Conservation (phyloP, 2,329 filamentous ascomycete genomes). For the Cladophialophora carrionii region DNA sequence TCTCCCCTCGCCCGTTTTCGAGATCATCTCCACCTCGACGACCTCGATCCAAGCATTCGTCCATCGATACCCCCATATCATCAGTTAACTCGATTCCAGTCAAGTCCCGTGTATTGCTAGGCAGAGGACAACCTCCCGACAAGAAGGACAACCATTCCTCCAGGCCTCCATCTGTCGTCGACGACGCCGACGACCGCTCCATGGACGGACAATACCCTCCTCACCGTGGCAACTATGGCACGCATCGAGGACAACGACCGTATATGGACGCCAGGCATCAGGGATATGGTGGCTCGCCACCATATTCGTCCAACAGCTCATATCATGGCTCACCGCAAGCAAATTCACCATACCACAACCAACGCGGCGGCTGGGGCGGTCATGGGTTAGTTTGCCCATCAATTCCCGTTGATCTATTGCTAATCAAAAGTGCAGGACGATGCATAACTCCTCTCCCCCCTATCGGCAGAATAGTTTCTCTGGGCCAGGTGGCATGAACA, state of each 20-base stretch:
- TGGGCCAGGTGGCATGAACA: constrained; percentile 52
- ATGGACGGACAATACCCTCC: constrained; percentile 42
- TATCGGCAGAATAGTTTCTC: constrained; percentile 62
- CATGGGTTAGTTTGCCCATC: constrained; percentile 52
- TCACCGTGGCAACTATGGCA: constrained; percentile 42
- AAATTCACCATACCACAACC: constrained; percentile 62
- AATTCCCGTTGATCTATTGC: constrained; percentile 32
- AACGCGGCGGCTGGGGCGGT: constrained; percentile 59
- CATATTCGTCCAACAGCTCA: constrained; percentile 56
- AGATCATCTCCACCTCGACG: constrained; percentile 29
- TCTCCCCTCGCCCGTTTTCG: constrained; percentile 22
- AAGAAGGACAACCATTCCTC: constrained; percentile 20
- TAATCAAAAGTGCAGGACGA: constrained; percentile 44
- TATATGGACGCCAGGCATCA: constrained; percentile 51
- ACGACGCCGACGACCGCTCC: constrained; percentile 40
- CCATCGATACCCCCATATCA: constrained; percentile 23
- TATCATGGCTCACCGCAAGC: constrained; percentile 65
- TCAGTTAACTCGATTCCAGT: constrained; percentile 24
- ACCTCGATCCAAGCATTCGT: constrained; percentile 20
- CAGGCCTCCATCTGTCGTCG: constrained; percentile 38
- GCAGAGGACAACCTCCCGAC: constrained; percentile 12
- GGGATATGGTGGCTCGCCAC: constrained; percentile 61
- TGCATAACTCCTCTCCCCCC: constrained; percentile 64
- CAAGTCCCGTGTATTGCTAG: constrained; percentile 11
- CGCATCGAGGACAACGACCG: constrained; percentile 45